Evolutionary conservation across 306 rosid genomes (phyloP).

Genomic region (Mimosa bimucronata): DNA sequence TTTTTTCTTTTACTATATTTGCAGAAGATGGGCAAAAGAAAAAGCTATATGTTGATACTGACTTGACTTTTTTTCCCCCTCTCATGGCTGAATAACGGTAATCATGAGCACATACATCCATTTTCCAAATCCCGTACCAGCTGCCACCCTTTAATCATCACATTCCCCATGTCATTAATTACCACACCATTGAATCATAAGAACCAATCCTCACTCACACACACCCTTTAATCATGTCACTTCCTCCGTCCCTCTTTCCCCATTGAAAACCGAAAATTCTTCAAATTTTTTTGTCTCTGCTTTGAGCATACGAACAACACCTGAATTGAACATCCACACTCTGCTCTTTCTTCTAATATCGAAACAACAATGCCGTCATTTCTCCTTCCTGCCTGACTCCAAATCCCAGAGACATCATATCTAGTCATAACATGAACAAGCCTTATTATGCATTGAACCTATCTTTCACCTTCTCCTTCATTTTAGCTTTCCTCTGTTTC

Average conservation of each 20-base stretch:
- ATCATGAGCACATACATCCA: conserved; percentile 52
- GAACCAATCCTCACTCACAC: conserved; percentile 28
- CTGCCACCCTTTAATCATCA: conserved; percentile 66
- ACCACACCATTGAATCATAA: conserved; percentile 18
- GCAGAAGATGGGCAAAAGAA: conserved; percentile 47
- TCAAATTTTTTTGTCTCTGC: not conserved
- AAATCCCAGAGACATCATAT: conserved; percentile 20
- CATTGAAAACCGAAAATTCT: conserved; percentile 17
- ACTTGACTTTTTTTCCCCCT: not conserved
- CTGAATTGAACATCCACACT: not conserved
- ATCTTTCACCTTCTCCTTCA: conserved; percentile 28
- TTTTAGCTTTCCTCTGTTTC: conserved; percentile 28
- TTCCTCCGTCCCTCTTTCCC: conserved; percentile 3
- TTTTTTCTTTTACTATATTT: conserved; percentile 23
- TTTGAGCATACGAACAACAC: not conserved
- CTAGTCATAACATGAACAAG: conserved; percentile 44
- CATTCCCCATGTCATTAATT: conserved; percentile 32
- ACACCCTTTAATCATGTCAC: conserved; percentile 44
- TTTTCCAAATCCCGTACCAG: conserved; percentile 35
- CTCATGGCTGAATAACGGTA: conserved; percentile 50
- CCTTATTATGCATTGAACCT: conserved; percentile 4
- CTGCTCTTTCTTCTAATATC: conserved; percentile 12
- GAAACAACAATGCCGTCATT: conserved; percentile 35
- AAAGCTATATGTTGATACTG: conserved; percentile 45
- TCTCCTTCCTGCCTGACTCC: conserved; percentile 44